phyloP scores from a whole-genome alignment of 768 basidiomycete genomes.

The Scleroderma citrinum region DNA sequence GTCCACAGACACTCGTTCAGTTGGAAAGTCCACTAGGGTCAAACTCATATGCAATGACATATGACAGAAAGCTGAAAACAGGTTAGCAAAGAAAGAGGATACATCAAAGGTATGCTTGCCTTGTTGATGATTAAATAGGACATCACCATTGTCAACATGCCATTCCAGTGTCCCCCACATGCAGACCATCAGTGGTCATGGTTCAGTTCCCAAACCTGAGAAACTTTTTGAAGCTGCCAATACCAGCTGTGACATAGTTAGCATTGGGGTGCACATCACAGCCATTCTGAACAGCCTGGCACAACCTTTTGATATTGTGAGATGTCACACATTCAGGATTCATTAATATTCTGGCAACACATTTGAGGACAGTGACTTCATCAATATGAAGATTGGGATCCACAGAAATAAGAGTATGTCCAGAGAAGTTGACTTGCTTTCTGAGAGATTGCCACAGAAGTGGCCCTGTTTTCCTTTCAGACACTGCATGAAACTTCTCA shows the following conservation, averaged over 20 bases:
- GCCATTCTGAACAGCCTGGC: constrained; percentile 79
- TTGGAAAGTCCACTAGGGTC: constrained; percentile 96
- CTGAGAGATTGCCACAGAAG: constrained; percentile 95
- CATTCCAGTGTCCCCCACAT: constrained; percentile 91
- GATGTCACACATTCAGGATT: constrained; percentile 93
- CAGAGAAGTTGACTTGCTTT: constrained; percentile 98
- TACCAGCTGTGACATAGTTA: constrained; percentile 83
- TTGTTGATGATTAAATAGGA: constrained; percentile 98
- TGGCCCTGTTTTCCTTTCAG: constrained; percentile 99
- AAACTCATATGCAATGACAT: constrained; percentile 94
- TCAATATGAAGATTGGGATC: constrained; percentile 99
- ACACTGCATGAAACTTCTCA: constrained; percentile 95
- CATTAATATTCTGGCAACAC: constrained; percentile 90
- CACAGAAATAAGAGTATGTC: constrained; percentile 96
- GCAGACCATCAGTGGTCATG: constrained; percentile 74
- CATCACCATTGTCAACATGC: constrained; percentile 91
- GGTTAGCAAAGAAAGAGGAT: constrained; percentile 2
- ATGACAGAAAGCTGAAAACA: constrained; percentile 84
- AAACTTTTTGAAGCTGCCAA: constrained; percentile 79
- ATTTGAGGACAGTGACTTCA: constrained; percentile 95
- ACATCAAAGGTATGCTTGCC: constrained; percentile 32
- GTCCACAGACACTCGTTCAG: constrained; percentile 98
- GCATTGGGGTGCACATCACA: constrained; percentile 91
- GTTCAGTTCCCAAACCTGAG: constrained; percentile 80
- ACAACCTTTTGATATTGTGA: constrained; percentile 79